A percentile compares a stretch with the other conserved stretches of the same genome.
These are phyloP conservation scores for Colletotrichum ledebouriae DNA, from an alignment of 2,329 filamentous ascomycete genomes.

Conservation along the genomic window DNA sequence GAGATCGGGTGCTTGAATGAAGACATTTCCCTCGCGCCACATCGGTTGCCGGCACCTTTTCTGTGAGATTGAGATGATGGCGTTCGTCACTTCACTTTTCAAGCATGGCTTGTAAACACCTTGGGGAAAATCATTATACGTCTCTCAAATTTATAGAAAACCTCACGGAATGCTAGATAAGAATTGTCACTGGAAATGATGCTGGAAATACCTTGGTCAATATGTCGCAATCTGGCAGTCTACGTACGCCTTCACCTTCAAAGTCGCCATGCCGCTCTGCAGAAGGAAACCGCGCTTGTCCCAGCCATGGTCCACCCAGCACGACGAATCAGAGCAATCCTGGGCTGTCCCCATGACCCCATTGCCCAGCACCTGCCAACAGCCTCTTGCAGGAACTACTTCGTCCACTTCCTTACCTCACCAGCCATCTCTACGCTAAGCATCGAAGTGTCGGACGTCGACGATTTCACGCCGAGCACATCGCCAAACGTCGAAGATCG, in stretches of 20 bases:
- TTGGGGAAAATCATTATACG: too few species aligned
- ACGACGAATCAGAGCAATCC: conserved; percentile 37
- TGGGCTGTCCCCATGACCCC: conserved; percentile 42
- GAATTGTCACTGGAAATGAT: background rate
- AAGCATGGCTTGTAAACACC: too few species aligned
- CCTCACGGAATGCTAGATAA: background rate
- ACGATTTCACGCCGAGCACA: conserved; percentile 33
- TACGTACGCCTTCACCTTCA: background rate
- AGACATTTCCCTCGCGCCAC: background rate
- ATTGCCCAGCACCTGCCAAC: conserved; percentile 37
- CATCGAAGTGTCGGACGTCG: conserved; percentile 28
- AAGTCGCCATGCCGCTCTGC: conserved; percentile 37
- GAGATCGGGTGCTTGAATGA: background rate
- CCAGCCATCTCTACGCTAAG: conserved; percentile 40
- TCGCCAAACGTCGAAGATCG: conserved; percentile 8
- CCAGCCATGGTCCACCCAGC: conserved; percentile 32
- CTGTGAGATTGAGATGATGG: background rate
- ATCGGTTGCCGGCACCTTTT: background rate
- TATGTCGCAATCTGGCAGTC: conserved; percentile 6
- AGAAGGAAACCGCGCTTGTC: conserved; percentile 40
- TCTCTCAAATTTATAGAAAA: too few species aligned
- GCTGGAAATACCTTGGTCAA: background rate
- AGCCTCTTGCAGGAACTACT: conserved; percentile 36
- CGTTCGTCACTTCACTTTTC: background rate
- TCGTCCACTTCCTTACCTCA: conserved; percentile 23